phyloP scores from a whole-genome alignment of 2,329 filamentous ascomycete species.

The Pseudonectria foliicola region DNA sequence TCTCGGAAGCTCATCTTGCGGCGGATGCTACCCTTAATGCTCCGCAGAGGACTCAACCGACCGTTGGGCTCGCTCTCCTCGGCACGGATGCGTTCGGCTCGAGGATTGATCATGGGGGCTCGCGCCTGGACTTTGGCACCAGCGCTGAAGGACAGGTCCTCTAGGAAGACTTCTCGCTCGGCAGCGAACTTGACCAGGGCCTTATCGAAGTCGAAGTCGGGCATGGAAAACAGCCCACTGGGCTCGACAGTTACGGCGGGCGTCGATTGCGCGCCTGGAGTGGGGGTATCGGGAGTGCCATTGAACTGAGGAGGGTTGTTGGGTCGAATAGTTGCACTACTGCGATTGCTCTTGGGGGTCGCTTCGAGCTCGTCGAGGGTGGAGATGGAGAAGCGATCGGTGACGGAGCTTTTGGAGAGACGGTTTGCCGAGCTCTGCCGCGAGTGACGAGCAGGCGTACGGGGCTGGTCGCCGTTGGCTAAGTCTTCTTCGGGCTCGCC shows the following conservation, averaged over 20 bases:
- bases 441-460: conserved; percentile 42
- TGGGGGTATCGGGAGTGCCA: conserved; percentile 16
- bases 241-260: conserved; percentile 14
- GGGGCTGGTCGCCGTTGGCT: conserved; percentile 20
- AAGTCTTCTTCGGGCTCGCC: conserved; percentile 45
- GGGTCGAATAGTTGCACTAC: conserved; percentile 56
- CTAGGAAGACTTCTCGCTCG: conserved; percentile 89
- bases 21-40: conserved; percentile 76
- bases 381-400: conserved; percentile 45
- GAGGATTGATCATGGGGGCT: conserved; percentile 67
- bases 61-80: conserved; percentile 55
- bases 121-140: conserved; percentile 67
- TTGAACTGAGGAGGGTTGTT: conserved; percentile 23
- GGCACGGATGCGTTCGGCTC: conserved; percentile 72
- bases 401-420: conserved; percentile 46
- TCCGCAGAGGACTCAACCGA: conserved; percentile 49
- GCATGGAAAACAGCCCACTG: conserved; percentile 32
- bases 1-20: conserved; percentile 89
- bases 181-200: conserved; percentile 89
- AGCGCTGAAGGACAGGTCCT: conserved; percentile 83
- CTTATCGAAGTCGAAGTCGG: conserved; percentile 86
- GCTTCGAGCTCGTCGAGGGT: conserved; percentile 53
- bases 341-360: conserved; percentile 55
- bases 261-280: conserved; percentile 1
- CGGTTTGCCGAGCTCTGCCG: conserved; percentile 54